Percentiles rank a stretch among this genome's conserved stretches.
Conservation (phyloP, 192 early-diverging fungal genomes). For the Podila epicladia region DNA sequence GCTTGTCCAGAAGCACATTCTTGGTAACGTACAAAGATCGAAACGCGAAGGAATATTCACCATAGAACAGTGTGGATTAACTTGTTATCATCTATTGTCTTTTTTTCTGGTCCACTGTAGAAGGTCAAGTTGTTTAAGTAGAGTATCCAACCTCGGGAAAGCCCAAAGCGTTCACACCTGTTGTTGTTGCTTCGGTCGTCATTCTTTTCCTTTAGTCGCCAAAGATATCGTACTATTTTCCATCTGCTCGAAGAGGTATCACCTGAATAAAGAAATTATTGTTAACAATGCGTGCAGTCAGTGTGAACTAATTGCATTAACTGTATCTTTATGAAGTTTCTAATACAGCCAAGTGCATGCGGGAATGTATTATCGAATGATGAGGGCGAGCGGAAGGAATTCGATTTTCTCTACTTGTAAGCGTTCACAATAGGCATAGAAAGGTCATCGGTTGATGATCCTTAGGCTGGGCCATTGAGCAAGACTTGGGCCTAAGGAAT, state of each 20-base stretch:
- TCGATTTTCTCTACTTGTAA: neutral
- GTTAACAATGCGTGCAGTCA: no score
- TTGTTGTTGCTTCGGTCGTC: neutral
- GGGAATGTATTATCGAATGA: no score
- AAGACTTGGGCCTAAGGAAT: conserved; percentile 27
- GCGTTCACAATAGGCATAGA: neutral
- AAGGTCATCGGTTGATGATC: neutral
- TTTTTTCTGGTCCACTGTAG: neutral
- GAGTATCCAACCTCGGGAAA: neutral
- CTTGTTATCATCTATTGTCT: neutral
- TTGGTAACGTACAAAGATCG: conserved; percentile 24
- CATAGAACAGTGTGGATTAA: neutral
- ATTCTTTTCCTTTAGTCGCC: neutral
- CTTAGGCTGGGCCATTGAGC: conserved; percentile 24
- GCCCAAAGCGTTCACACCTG: neutral
- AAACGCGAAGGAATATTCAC: neutral
- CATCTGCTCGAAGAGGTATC: no score
- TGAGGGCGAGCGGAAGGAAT: no score
- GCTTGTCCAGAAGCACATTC: conserved; percentile 68
- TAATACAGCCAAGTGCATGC: no score
- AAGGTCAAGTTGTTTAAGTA: conserved; percentile 22
- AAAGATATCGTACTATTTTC: neutral
- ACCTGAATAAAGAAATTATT: no score
- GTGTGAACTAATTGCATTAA: no score
- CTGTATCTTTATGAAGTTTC: no score